Evolutionary conservation across 1,139 yeast species (phyloP), one percentile per base, ranked within the genome.

Genomic region (Kurtzmaniella natalensis): DNA sequence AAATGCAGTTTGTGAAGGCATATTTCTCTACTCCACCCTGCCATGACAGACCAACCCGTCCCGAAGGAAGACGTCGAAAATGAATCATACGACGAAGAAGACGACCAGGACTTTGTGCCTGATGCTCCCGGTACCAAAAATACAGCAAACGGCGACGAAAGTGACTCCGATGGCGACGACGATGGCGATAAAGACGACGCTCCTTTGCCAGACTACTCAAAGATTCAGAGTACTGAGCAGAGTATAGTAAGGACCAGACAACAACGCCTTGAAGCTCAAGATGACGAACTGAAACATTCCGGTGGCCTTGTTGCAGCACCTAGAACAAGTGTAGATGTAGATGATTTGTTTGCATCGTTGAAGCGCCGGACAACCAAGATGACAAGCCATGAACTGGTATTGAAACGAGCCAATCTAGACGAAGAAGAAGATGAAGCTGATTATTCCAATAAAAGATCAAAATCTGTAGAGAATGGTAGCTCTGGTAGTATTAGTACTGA

Each of bases 31-130:
- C n/a, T n/a, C n/a, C n/a, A n/a, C n/a, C n/a, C n/a, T n/a, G n/a
- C n/a, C n/a, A n/a, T n/a, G n/a, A n/a, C n/a, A n/a, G n/a, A n/a
- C n/a, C n/a, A n/a, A n/a, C n/a, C n/a, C n/a, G n/a, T n/a, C n/a
- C n/a, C n/a, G n/a, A n/a, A n/a, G n/a, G n/a, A n/a, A 7, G 11
- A 9, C 14, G 11, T 16, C 5, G 54, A 45, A 6, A 55, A 49
- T 13, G 56, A 53, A 13, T 32, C 35, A 4, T 76, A 77, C 39
- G 63, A 69, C 28, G 86, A 79, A 43, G 81, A 78, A 34, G 85
- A 78, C 27, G 84, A 78, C 39, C 82, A 76, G 34, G 86, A 80
- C 44, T 80, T 70, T 51, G 72, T 72, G 37, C 83, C 83, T 11
- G 61, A 58, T 7, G 53, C 51, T n/a, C 24, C 30, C n/a, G 53